Base-by-base conservation (phyloP, 345 rosid species). In the Draba incana region DNA sequence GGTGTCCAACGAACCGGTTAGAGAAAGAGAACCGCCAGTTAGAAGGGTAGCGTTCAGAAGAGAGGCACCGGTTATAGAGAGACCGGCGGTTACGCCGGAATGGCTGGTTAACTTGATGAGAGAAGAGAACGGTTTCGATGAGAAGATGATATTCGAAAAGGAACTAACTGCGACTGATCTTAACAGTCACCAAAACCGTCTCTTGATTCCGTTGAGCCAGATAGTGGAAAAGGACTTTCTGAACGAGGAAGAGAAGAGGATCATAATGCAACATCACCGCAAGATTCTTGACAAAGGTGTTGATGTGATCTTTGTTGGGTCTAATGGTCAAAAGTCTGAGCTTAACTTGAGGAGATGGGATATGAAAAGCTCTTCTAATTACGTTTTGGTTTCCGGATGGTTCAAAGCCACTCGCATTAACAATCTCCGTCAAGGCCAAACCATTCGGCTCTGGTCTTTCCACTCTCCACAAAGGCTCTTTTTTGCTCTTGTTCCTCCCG, bases 331-430 rank as follows among this genome's bases (percentile, higher is more conserved):
- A 9, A 3, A 6, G 0, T 56, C 68, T 55, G 0, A 33, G 10
- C 51, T 71, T 47, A 63, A 47, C 35, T 12, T 63, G 1, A 71
- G 64, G 51, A 63, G 37, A 56, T 71, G 70, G 75, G 20, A 56
- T 31, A 72, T 64, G 70, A 6, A 1, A 1, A 5, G 8, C 15
- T 2, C 1, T 48, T 3, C 16, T 23, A 27, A 56, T 12, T 72
- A 72, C 52, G 51, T 0, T 16, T 28, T 64, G 6, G 14, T 28
- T 16, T 0, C 37, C 0, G 52, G 76, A 6, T 71, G 76, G 76
- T 16, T 13, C 35, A 1, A 16, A 0, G 57, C 56, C 27, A 3
- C 16, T 2, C 2, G 1, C 11, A 0, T 2, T 5, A 25, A 54
- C 57, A 0, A 0, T 0, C 48, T 54, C 3, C 0, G 8, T 25